A percentile compares a stretch with the other conserved stretches of the same genome.
phyloP scores from a whole-genome alignment of 306 rosid genomes.

The Gleditsia sinensis region DNA sequence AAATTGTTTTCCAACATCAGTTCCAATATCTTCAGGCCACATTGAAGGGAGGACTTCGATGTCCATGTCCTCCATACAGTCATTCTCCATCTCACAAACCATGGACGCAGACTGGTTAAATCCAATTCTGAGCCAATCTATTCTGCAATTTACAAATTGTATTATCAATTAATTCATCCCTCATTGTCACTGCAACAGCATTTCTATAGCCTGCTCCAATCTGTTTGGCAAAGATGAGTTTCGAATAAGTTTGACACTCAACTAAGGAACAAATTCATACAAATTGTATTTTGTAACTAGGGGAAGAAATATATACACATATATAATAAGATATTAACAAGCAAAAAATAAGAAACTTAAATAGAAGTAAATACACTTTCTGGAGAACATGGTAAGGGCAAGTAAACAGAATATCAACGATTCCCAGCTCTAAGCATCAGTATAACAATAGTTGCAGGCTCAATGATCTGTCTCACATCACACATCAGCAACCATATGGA shows the following conservation, averaged over 20 bases:
- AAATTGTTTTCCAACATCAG: slow-evolving; percentile 81
- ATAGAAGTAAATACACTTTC: not conserved
- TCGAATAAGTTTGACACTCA: slow-evolving; percentile 17
- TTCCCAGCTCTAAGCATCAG: not conserved
- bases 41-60: slow-evolving; percentile 80
- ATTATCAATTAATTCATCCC: slow-evolving; percentile 27
- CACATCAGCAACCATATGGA: not conserved
- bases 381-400: not conserved
- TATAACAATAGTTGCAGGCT: not conserved
- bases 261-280: not conserved
- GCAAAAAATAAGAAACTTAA: slow-evolving; percentile 25
- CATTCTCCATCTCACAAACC: slow-evolving; percentile 90
- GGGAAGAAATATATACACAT: not conserved
- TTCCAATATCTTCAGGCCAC: slow-evolving; percentile 97
- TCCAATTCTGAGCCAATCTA: slow-evolving; percentile 38
- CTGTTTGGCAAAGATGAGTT: slow-evolving; percentile 27
- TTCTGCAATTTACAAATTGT: slow-evolving; percentile 22
- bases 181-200: slow-evolving; percentile 16
- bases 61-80: slow-evolving; percentile 78
- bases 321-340: slow-evolving; percentile 9
- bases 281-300: not conserved
- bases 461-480: not conserved
- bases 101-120: slow-evolving; percentile 46
- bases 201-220: slow-evolving; percentile 30
- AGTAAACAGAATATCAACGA: not conserved